A percentile compares a stretch with the other conserved stretches of the same genome.
Evolutionary conservation across 177 flowering plant genomes (phyloP).

Genomic region (Vitis hybrid): DNA sequence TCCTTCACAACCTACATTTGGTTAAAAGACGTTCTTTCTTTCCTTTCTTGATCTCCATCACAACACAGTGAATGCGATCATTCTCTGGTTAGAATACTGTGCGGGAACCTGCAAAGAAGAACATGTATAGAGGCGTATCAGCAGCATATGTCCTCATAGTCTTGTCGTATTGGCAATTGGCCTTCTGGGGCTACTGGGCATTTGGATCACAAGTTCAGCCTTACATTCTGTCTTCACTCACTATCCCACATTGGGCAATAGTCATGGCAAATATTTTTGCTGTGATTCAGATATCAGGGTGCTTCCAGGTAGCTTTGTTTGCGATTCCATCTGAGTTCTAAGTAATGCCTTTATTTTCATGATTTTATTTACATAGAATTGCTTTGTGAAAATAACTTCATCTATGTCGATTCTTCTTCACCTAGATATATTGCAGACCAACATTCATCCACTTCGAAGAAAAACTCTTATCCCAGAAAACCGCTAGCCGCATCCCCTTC

Average conservation of each 20-base stretch:
- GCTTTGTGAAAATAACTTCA: no score
- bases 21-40: neutral
- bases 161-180: conserved; percentile 56
- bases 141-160: conserved; percentile 52
- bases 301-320: conserved; percentile 49
- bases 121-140: conserved; percentile 62
- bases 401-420: neutral
- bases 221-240: conserved; percentile 51
- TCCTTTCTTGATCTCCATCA: neutral
- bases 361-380: no score
- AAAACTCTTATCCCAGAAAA: conserved; percentile 14
- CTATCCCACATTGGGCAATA: conserved; percentile 50
- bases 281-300: conserved; percentile 57
- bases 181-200: conserved; percentile 66
- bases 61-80: no score
- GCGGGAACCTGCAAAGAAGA: conserved; percentile 52
- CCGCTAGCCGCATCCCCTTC: neutral
- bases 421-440: conserved; percentile 68
- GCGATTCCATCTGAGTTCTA: no score
- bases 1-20: no score
- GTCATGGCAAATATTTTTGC: conserved; percentile 65
- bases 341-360: neutral
- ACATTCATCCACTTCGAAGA: conserved; percentile 52
- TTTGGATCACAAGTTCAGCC: conserved; percentile 62
- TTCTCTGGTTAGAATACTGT: conserved; percentile 40